A percentile compares a stretch with the other conserved stretches of the same genome.
These are phyloP conservation scores for Cutaneotrichosporon mucoides DNA, from an alignment of 1,284 basidiomycete genomes.

Conservation along the genomic window DNA sequence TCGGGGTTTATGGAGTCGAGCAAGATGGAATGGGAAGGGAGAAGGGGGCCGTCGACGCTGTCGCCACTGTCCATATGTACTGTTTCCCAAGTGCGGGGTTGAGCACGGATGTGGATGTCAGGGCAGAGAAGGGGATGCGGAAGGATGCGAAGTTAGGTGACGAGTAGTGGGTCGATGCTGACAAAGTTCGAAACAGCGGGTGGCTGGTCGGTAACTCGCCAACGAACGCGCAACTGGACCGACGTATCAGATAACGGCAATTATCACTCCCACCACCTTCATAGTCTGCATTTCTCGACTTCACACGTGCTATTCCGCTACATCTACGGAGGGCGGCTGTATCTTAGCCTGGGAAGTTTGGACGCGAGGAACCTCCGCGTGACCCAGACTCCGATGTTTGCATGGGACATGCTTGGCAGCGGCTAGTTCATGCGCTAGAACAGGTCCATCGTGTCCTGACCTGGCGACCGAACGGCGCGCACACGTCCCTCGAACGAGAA, in stretches of 20 bases:
- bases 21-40: neutral
- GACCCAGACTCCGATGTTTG: neutral
- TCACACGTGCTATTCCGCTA: too few relatives aligned
- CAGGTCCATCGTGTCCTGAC: slow-evolving; percentile 25
- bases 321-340: too few relatives aligned
- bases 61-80: neutral
- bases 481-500: slow-evolving; percentile 35
- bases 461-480: slow-evolving; percentile 31
- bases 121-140: neutral
- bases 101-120: neutral
- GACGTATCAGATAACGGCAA: neutral
- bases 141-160: neutral
- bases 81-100: too few relatives aligned
- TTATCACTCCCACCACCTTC: too few relatives aligned
- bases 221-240: neutral
- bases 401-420: neutral
- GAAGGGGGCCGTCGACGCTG: neutral
- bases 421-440: slow-evolving; percentile 13
- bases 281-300: too few relatives aligned
- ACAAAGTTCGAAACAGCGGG: too few relatives aligned
- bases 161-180: too few relatives aligned
- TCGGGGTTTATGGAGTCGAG: neutral
- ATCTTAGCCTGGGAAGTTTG: too few relatives aligned
- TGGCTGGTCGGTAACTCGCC: too few relatives aligned
- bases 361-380: neutral